phyloP scores from a whole-genome alignment of 441 rosid genomes.

The Gossypium lobatum region DNA sequence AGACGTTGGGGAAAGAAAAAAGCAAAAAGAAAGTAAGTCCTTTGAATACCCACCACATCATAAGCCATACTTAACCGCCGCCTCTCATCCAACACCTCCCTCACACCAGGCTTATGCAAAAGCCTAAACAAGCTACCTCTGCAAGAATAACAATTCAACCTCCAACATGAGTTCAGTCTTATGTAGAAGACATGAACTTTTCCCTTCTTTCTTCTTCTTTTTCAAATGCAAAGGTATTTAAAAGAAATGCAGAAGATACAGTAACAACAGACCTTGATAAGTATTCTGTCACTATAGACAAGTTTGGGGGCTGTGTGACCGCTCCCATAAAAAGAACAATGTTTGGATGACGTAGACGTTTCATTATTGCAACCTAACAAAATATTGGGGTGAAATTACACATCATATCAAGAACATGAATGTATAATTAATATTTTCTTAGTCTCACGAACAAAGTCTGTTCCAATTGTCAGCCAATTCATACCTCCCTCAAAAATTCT shows the following conservation, averaged over 20 bases:
- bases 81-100: conserved; percentile 82
- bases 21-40: neutral
- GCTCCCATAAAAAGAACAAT: conserved; percentile 99
- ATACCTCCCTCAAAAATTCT: conserved; percentile 95
- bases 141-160: conserved; percentile 23
- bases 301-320: conserved; percentile 89
- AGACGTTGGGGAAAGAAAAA: neutral
- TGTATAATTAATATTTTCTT: neutral
- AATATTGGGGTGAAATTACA: conserved; percentile 14
- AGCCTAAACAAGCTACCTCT: conserved; percentile 97
- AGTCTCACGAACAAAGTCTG: conserved; percentile 1
- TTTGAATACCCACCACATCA: conserved; percentile 74
- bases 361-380: conserved; percentile 92
- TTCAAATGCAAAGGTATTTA: neutral
- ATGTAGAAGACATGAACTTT: neutral
- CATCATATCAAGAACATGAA: conserved; percentile 20
- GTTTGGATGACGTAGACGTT: conserved; percentile 96
- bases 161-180: neutral
- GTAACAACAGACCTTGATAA: conserved; percentile 63
- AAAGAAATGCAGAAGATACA: neutral
- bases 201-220: neutral
- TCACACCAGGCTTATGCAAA: conserved; percentile 78
- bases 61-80: conserved; percentile 93
- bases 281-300: conserved; percentile 97
- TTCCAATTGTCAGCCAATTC: conserved; percentile 15